Conservation (phyloP, 805 yeast species). For the Huiozyma sinensis region DNA sequence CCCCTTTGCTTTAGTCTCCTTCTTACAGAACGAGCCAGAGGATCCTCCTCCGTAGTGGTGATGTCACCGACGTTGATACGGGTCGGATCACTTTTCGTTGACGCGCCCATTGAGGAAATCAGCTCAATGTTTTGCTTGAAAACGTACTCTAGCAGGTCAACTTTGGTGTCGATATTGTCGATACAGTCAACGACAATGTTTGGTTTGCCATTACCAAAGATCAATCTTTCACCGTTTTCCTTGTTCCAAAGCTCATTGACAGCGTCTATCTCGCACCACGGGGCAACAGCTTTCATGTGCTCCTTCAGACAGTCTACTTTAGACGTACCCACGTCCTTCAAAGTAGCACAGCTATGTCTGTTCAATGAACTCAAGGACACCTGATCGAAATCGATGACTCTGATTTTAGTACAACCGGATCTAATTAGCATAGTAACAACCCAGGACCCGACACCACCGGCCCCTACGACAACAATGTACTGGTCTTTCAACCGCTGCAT, state of each 20-base stretch:
- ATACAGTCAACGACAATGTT: constrained; percentile 87
- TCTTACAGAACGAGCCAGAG: constrained; percentile 79
- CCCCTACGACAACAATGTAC: constrained; percentile 74
- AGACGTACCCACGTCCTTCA: constrained; percentile 83
- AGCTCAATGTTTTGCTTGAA: constrained; percentile 50
- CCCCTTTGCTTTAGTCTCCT: constrained; percentile 75
- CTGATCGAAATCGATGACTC: constrained; percentile 91
- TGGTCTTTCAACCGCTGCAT: constrained; percentile 61
- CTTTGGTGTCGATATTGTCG: constrained; percentile 94
- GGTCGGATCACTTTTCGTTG: constrained; percentile 91
- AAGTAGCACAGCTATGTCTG: constrained; percentile 89
- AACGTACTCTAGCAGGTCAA: constrained; percentile 73
- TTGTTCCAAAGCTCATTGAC: constrained; percentile 67
- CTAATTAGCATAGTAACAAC: constrained; percentile 83
- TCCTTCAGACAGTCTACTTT: constrained; percentile 71
- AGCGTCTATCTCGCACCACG: constrained; percentile 85
- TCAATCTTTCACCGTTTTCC: constrained; percentile 50
- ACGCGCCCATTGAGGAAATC: constrained; percentile 93
- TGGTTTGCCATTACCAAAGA: constrained; percentile 44
- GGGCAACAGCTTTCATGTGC: constrained; percentile 69
- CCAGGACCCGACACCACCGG: constrained; percentile 99
- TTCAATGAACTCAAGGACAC: constrained; percentile 85
- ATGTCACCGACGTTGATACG: constrained; percentile 84
- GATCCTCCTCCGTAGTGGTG: constrained; percentile 86
- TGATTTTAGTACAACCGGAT: constrained; percentile 72